Evolutionary conservation across 208 protist genomes (phyloP).

Genomic region (Trichomonas vaginalis): DNA sequence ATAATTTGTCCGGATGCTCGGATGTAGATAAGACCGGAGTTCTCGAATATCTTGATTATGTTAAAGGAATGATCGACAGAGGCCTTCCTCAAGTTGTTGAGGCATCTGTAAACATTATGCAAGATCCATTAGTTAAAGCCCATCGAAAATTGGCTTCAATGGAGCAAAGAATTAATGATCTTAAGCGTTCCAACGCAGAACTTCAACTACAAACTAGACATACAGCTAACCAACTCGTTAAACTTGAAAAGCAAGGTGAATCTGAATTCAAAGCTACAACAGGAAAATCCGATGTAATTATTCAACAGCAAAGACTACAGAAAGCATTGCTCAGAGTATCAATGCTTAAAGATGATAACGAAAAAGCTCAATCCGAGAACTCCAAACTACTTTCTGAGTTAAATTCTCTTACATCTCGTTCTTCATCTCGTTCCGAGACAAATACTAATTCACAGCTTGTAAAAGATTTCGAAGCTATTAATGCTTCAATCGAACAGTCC

Average conservation of each 20-base stretch:
- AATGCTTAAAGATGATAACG: background rate
- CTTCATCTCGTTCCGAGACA: background rate
- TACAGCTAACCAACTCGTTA: background rate
- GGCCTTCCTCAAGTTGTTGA: background rate
- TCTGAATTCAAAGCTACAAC: background rate
- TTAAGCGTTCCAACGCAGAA: background rate
- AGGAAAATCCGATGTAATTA: background rate
- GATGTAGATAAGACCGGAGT: background rate
- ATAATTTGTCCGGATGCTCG: background rate
- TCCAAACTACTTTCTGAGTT: background rate
- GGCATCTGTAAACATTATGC: background rate
- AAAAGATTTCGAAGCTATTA: background rate
- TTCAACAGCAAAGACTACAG: background rate
- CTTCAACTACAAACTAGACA: background rate
- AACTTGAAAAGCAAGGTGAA: background rate
- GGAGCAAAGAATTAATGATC: background rate
- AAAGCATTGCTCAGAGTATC: background rate
- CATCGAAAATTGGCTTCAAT: background rate
- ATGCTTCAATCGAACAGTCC: background rate
- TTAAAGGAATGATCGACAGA: background rate
- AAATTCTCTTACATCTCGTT: background rate
- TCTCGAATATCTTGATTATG: background rate
- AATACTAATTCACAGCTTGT: background rate
- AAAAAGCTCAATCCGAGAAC: background rate
- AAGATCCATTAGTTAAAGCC: background rate